These are phyloP conservation scores for Solanum hybrid DNA, from an alignment of 305 asterid genomes.

Conservation along the genomic window DNA sequence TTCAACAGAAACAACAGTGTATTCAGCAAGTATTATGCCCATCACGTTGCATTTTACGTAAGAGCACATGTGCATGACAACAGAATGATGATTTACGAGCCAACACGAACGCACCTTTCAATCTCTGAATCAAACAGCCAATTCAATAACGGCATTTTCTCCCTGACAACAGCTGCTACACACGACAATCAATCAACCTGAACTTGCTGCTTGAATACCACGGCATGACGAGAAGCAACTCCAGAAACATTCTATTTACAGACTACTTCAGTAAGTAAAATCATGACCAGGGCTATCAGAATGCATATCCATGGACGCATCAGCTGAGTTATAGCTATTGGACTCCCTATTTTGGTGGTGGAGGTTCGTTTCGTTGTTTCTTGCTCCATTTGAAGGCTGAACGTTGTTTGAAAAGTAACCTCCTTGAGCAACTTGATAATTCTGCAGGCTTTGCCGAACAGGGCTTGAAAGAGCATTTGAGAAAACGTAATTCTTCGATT, in stretches of 20 bases:
- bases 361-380: conserved; percentile 9
- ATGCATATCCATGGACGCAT: conserved; percentile 43
- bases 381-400: conserved; percentile 14
- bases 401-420: conserved; percentile 15
- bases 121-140: conserved; percentile 5
- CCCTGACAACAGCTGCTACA: conserved; percentile 7
- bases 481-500: conserved; percentile 28
- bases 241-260: background rate
- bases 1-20: conserved; percentile 6
- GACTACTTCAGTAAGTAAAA: conserved; percentile 18
- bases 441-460: conserved; percentile 32
- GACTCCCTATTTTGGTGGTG: conserved; percentile 24
- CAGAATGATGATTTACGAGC: background rate
- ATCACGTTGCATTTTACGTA: conserved; percentile 1
- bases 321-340: conserved; percentile 19
- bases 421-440: conserved; percentile 28
- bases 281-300: conserved; percentile 32
- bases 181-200: background rate
- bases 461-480: conserved; percentile 47
- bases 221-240: conserved; percentile 1
- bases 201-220: conserved; percentile 7
- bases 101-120: conserved; percentile 5
- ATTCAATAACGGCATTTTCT: background rate
- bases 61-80: background rate
- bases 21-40: conserved; percentile 2